Evolutionary conservation across 2,329 filamentous ascomycete genomes (phyloP).

Genomic region (Sphaerostilbella broomeana): DNA sequence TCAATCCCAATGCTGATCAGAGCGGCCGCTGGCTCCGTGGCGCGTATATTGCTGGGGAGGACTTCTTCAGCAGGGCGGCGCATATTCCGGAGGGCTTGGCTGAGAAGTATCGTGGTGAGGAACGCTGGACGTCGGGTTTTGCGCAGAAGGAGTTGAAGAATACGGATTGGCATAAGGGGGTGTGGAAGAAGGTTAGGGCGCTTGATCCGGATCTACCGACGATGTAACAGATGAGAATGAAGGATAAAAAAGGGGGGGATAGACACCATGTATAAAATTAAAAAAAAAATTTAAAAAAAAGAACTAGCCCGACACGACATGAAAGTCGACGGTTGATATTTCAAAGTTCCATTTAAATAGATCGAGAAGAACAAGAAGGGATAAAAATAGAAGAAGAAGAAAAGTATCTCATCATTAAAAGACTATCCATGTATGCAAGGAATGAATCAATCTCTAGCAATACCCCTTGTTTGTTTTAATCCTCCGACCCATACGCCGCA

Average conservation of each 20-base stretch:
- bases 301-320: no score
- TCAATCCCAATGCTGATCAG: constrained; percentile 53
- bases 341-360: no score
- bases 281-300: background rate
- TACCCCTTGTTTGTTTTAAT: no score
- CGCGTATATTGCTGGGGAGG: constrained; percentile 62
- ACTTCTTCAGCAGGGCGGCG: constrained; percentile 33
- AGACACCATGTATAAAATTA: background rate
- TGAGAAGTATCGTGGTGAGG: constrained; percentile 18
- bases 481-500: background rate
- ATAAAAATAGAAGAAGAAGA: no score
- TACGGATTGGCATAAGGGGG: constrained; percentile 24
- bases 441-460: no score
- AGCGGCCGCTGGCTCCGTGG: constrained; percentile 79
- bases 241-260: background rate
- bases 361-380: no score
- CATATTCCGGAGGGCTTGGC: constrained; percentile 25
- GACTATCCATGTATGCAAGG: background rate
- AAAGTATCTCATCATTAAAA: background rate
- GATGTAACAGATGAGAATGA: background rate
- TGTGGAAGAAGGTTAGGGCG: constrained; percentile 19
- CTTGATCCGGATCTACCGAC: constrained; percentile 18
- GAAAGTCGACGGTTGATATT: no score
- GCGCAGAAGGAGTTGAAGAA: constrained; percentile 22
- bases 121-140: constrained; percentile 20